Conservation (phyloP, 2,329 filamentous ascomycete genomes). For the Plectosphaerella sp. region DNA sequence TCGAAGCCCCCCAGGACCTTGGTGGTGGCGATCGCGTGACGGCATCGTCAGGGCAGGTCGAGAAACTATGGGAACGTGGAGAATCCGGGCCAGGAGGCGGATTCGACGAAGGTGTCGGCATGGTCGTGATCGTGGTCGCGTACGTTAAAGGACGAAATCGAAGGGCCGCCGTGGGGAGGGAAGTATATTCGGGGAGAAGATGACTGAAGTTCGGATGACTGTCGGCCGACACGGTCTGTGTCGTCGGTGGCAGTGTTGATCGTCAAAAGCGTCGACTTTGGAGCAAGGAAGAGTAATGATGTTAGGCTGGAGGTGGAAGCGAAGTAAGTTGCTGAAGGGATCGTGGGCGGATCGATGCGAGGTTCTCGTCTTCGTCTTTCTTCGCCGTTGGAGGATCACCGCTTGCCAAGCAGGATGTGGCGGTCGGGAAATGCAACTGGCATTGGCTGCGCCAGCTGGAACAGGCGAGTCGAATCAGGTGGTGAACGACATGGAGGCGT, state of each 20-base stretch:
- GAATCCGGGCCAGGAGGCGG: slow-evolving; percentile 31
- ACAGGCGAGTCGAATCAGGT: background rate
- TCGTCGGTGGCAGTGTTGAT: too few relatives aligned
- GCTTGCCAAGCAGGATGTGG: slow-evolving; percentile 3
- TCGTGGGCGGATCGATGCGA: too few relatives aligned
- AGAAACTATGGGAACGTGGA: slow-evolving; percentile 31
- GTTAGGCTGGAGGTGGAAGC: too few relatives aligned
- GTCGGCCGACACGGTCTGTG: too few relatives aligned
- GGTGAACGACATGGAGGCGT: slow-evolving; percentile 3
- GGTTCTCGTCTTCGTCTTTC: background rate
- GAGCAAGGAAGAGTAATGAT: too few relatives aligned
- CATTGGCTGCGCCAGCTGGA: slow-evolving; percentile 3
- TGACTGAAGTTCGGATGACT: too few relatives aligned
- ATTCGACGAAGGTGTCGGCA: slow-evolving; percentile 43
- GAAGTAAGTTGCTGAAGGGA: too few relatives aligned
- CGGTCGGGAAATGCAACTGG: slow-evolving; percentile 2
- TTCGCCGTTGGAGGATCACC: background rate
- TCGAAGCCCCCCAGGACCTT: slow-evolving; percentile 10
- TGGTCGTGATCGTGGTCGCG: slow-evolving; percentile 16
- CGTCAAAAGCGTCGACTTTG: too few relatives aligned
- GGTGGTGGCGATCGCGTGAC: slow-evolving; percentile 9
- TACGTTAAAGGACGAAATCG: too few relatives aligned
- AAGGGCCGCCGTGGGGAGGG: too few relatives aligned
- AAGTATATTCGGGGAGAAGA: too few relatives aligned
- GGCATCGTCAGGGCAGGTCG: slow-evolving; percentile 39